Percentiles rank a stretch among this genome's conserved stretches.
phyloP scores from a whole-genome alignment of 352 stramenopile genomes.

The Pythium sp. region DNA sequence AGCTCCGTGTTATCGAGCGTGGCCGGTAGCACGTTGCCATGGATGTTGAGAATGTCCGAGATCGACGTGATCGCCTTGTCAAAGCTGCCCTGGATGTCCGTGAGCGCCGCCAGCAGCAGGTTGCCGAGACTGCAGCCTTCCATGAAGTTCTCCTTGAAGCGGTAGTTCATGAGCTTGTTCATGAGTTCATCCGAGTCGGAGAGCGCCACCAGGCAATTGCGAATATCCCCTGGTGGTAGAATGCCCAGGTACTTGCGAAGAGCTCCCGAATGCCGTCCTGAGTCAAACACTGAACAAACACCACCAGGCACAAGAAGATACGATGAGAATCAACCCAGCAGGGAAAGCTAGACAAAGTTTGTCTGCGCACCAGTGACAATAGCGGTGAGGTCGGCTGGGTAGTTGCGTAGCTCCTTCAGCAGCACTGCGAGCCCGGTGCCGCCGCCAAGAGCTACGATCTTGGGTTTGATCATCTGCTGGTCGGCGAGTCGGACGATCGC shows the following conservation, averaged over 20 bases:
- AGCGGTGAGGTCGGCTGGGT: constrained; percentile 81
- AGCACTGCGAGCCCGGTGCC: constrained; percentile 79
- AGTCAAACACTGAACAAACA: constrained; percentile 66
- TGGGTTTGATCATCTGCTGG: constrained; percentile 75
- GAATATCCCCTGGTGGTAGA: constrained; percentile 78
- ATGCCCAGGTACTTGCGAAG: constrained; percentile 84
- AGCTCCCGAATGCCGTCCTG: constrained; percentile 72
- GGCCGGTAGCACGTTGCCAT: constrained; percentile 72
- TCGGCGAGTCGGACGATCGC: constrained; percentile 75
- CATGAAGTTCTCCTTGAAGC: constrained; percentile 87
- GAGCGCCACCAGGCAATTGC: constrained; percentile 82
- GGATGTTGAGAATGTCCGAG: constrained; percentile 85
- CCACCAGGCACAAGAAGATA: neutral
- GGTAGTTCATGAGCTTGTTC: constrained; percentile 88
- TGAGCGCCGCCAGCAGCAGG: constrained; percentile 73
- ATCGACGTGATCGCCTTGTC: constrained; percentile 79
- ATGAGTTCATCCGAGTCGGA: constrained; percentile 84
- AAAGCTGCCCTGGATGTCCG: constrained; percentile 78
- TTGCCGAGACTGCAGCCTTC: constrained; percentile 84
- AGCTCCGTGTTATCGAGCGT: constrained; percentile 84
- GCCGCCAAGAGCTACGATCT: constrained; percentile 82
- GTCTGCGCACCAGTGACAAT: constrained; percentile 59
- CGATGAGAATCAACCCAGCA: neutral
- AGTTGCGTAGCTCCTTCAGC: constrained; percentile 81
- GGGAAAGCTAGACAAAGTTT: neutral